Evolutionary conservation across 768 basidiomycete genomes (phyloP).

Genomic region (Phylloporus sp.): DNA sequence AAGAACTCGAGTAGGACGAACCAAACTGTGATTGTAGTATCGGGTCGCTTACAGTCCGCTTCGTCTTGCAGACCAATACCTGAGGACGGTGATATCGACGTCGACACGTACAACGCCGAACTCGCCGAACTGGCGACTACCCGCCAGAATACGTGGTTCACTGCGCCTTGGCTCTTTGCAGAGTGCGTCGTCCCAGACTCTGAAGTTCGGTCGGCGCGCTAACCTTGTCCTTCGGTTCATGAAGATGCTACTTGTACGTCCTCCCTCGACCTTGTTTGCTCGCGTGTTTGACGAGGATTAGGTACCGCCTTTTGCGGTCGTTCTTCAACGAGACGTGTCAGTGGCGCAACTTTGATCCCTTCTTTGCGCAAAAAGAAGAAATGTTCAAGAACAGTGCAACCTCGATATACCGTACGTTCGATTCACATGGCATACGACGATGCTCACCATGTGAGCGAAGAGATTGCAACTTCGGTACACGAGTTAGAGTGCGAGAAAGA

Average conservation of each 20-base stretch:
- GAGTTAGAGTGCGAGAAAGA: constrained; percentile 52
- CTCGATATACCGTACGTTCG: constrained; percentile 68
- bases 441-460: constrained; percentile 33
- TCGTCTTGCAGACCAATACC: constrained; percentile 51
- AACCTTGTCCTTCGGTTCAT: background rate
- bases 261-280: background rate
- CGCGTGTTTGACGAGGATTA: constrained; percentile 31
- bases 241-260: constrained; percentile 69
- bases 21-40: background rate
- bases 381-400: constrained; percentile 75
- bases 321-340: constrained; percentile 61
- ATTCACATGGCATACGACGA: background rate
- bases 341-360: constrained; percentile 83
- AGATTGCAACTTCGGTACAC: constrained; percentile 68
- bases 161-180: constrained; percentile 91
- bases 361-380: constrained; percentile 69
- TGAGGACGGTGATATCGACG: constrained; percentile 69
- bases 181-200: constrained; percentile 52
- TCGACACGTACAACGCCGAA: constrained; percentile 73
- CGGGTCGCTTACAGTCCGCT: background rate
- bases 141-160: constrained; percentile 76
- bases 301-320: constrained; percentile 79
- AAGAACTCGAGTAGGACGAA: constrained; percentile 52
- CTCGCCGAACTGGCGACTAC: constrained; percentile 46
- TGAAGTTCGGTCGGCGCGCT: background rate